Evolutionary conservation across 768 basidiomycete species (phyloP).

Genomic region (Baorangia bicolor): DNA sequence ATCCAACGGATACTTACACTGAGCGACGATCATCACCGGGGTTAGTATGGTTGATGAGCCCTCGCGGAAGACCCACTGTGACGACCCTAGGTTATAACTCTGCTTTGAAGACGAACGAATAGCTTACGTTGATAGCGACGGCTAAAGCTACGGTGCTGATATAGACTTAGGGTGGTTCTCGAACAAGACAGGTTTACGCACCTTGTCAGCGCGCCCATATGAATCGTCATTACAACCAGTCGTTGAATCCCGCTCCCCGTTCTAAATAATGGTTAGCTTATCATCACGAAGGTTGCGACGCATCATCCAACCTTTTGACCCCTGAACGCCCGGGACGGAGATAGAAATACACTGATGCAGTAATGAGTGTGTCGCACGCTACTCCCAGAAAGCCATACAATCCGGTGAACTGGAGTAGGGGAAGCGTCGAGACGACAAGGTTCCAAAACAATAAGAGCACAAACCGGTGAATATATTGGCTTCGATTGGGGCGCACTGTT

Average conservation of each 20-base stretch:
- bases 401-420: neutral
- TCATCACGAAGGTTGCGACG: neutral
- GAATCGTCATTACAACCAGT: neutral
- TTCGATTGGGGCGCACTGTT: neutral
- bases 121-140: neutral
- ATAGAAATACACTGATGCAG: neutral
- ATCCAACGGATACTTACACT: neutral
- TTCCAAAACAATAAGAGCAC: neutral
- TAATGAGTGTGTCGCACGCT: neutral
- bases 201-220: neutral
- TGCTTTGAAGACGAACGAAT: neutral
- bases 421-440: neutral
- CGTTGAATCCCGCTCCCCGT: neutral
- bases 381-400: neutral
- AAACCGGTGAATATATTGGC: neutral
- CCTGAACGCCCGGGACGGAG: neutral
- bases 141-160: neutral
- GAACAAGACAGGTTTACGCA: neutral
- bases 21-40: neutral
- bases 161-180: neutral
- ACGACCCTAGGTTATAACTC: neutral
- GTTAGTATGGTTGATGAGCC: neutral
- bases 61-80: neutral
- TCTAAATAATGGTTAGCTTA: neutral
- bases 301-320: neutral